Conservation (phyloP, 108 stramenopile genomes). For the Ochromonas danica region DNA sequence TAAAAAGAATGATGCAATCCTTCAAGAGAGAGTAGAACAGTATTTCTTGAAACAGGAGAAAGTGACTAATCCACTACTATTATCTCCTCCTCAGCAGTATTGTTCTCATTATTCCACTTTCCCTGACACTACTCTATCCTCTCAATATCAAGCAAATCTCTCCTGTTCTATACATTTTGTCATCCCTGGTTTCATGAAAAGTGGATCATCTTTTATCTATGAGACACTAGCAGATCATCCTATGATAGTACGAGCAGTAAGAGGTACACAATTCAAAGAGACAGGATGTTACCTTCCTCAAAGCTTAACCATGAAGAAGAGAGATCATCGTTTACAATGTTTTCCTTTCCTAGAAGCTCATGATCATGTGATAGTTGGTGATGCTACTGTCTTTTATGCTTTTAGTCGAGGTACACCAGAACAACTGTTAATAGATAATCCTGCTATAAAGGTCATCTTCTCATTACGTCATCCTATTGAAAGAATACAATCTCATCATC, state of each 20-base stretch:
- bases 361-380: neutral
- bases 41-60: too few species aligned
- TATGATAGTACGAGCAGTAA: neutral
- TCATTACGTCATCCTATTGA: neutral
- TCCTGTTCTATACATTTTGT: neutral
- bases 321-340: neutral
- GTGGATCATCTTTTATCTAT: neutral
- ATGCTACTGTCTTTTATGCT: neutral
- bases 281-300: slow-evolving; percentile 2
- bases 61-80: too few species aligned
- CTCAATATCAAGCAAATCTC: neutral
- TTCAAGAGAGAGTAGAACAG: too few species aligned
- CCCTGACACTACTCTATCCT: too few species aligned
- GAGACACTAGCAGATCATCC: neutral
- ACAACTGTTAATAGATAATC: neutral
- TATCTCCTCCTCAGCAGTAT: too few species aligned
- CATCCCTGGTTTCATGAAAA: slow-evolving; percentile 7
- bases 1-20: too few species aligned
- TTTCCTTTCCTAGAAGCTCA: neutral
- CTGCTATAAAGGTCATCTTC: neutral
- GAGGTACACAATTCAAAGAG: neutral
- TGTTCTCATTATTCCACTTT: too few species aligned
- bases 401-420: neutral
- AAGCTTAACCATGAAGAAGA: neutral
- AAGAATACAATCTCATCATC: neutral